Conservation (phyloP, 2,329 filamentous ascomycete species). For the Botrytis byssoidea region DNA sequence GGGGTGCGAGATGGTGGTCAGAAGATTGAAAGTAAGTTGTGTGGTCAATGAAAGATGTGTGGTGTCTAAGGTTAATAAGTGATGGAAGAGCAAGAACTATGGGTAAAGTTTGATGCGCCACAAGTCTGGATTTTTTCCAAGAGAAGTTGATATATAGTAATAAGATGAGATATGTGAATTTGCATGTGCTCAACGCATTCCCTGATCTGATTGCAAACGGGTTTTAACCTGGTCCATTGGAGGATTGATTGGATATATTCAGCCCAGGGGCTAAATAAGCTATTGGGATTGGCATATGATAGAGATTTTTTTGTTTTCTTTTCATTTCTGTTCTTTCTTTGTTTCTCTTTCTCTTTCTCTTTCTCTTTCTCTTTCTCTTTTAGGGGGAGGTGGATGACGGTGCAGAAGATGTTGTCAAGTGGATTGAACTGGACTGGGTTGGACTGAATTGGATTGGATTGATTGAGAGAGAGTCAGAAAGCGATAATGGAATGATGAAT, state of each 20-base stretch:
- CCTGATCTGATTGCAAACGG: constrained; percentile 10
- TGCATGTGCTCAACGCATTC: constrained; percentile 14
- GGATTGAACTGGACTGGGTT: background rate
- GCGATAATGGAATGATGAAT: background rate
- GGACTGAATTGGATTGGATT: background rate
- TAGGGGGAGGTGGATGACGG: background rate
- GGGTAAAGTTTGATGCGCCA: background rate
- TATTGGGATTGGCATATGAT: background rate
- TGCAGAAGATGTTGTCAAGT: constrained; percentile 7
- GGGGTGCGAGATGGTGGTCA: background rate
- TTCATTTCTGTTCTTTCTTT: background rate
- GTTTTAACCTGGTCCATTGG: background rate
- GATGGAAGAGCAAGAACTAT: constrained; percentile 10
- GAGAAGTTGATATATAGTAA: background rate
- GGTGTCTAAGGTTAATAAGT: constrained; percentile 7
- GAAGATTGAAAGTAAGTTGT: constrained; percentile 6
- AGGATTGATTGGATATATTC: background rate
- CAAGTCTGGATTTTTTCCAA: background rate
- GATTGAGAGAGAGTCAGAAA: background rate
- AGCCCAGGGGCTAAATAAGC: background rate
- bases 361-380: background rate
- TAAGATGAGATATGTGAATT: constrained; percentile 14
- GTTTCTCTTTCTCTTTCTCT: background rate
- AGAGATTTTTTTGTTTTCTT: background rate
- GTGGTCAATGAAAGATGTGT: constrained; percentile 2